Base-by-base conservation (phyloP, 129 eudicot species). In the Pittosporum tobira region DNA sequence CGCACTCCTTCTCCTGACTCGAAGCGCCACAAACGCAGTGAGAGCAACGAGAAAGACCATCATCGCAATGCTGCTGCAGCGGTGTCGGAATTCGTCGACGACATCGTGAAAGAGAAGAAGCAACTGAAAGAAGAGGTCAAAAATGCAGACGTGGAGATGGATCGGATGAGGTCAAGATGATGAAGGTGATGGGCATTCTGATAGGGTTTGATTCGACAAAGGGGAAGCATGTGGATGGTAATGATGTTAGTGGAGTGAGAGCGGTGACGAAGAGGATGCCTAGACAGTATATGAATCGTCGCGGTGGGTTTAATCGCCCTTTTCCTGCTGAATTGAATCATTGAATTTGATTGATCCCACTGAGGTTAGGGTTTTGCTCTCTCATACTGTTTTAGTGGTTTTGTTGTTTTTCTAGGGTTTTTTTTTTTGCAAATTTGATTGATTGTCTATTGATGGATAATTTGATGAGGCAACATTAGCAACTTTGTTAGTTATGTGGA, bases 271-370 rank as follows among this genome's bases (percentile, higher is more conserved):
- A 90, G 62, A 40, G 98, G 60, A 95, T 86, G 79, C 98, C 98
- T 0, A 51, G 98, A 25, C 98, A 90, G 81, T 90, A 90, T 48
- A 90, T 90, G 98, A 90, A 90, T 57, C 76, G 98, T 13, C 87
- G 95, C 2, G 98, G 98, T 22, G 98, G 98, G 1, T 90, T 90
- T 55, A 90, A 90, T 78, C 78, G 98, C 8, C 98, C 98, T 3
- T 69, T 90, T 83, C 98, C 98, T 27, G 87, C 98, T 64, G 98
- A 90, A 49, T 46, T 42, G 1, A 90, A 85, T 60, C 98, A 95
- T 28, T 90, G 73, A 76, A 34, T 51, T 45, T 62, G 6, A 44
- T 14, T 64, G n/a, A n/a, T n/a, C n/a, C 20, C 0, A 6, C 0
- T 22, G 29, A 74, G 91, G 91, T 75, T 75, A 71, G 69, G 77